A percentile compares a stretch with the other conserved stretches of the same genome.
phyloP scores from a whole-genome alignment of 176 grass and related monocot genomes.

The Urochloa ruziziensis region DNA sequence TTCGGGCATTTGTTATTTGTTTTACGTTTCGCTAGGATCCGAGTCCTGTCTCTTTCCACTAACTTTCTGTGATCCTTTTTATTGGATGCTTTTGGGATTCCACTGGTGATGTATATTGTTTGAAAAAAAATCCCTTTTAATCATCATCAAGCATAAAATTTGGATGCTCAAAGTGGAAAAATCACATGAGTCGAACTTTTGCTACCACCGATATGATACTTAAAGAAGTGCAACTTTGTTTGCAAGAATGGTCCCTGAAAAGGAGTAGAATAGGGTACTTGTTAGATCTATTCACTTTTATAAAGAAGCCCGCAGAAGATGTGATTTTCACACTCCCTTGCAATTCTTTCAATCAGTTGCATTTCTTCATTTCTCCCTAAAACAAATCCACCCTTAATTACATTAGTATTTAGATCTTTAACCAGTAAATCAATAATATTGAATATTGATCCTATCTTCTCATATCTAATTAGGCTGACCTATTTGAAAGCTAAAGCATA shows the following conservation, averaged over 20 bases:
- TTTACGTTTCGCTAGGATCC: background rate
- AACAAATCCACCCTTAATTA: too few species aligned
- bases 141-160: background rate
- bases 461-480: too few species aligned
- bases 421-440: too few species aligned
- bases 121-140: background rate
- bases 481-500: too few species aligned
- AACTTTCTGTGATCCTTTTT: background rate
- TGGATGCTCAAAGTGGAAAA: background rate
- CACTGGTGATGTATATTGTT: background rate
- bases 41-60: background rate
- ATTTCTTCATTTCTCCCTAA: background rate
- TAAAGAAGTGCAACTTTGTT: background rate
- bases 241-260: too few species aligned
- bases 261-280: background rate
- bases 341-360: background rate
- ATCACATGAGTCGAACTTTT: background rate
- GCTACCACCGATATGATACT: background rate
- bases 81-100: slow-evolving; percentile 6
- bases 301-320: background rate
- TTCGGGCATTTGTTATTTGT: background rate
- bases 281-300: background rate
- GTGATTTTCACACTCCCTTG: background rate
- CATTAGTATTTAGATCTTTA: too few species aligned
- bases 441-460: too few species aligned